Evolutionary conservation across 495 filamentous ascomycete genomes (phyloP).

Genomic region (Lasiosphaeria miniovina): DNA sequence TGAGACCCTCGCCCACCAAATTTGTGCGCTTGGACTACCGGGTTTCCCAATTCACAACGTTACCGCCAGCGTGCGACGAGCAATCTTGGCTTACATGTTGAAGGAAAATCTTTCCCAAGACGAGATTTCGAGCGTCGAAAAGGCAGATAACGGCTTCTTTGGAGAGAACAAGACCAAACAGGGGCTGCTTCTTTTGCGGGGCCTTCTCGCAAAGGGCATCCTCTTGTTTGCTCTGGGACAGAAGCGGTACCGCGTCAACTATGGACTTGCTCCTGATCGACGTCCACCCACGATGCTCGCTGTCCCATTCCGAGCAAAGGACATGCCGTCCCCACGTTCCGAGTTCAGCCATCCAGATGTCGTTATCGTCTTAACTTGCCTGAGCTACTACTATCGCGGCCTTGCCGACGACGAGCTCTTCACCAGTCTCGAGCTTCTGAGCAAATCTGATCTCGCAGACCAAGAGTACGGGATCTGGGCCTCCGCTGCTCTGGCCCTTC

Average conservation of each 20-base stretch:
- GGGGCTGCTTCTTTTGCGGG: slow-evolving; percentile 55
- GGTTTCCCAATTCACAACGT: slow-evolving; percentile 45
- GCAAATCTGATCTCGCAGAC: slow-evolving; percentile 53
- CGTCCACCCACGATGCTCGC: slow-evolving; percentile 51
- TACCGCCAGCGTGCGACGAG: slow-evolving; percentile 27
- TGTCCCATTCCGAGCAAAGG: slow-evolving; percentile 72
- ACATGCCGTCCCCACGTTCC: slow-evolving; percentile 56
- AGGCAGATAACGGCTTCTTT: slow-evolving; percentile 35
- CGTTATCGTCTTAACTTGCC: slow-evolving; percentile 61
- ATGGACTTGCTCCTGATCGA: slow-evolving; percentile 53
- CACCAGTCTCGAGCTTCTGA: slow-evolving; percentile 46
- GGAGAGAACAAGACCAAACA: slow-evolving; percentile 29
- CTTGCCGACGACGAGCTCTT: slow-evolving; percentile 54
- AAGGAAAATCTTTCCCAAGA: slow-evolving; percentile 24
- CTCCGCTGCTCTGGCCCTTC: slow-evolving; percentile 33
- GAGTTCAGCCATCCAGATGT: slow-evolving; percentile 77
- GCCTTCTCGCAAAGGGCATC: slow-evolving; percentile 57
- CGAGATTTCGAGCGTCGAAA: slow-evolving; percentile 35
- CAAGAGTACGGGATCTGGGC: slow-evolving; percentile 56
- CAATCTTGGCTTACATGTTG: slow-evolving; percentile 45
- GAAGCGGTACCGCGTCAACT: slow-evolving; percentile 68
- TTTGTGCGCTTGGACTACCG: slow-evolving; percentile 39
- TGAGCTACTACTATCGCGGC: slow-evolving; percentile 69
- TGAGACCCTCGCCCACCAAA: slow-evolving; percentile 24
- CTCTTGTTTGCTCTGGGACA: slow-evolving; percentile 52